phyloP scores from a whole-genome alignment of 495 filamentous ascomycete genomes.

The Daldinia decipiens region DNA sequence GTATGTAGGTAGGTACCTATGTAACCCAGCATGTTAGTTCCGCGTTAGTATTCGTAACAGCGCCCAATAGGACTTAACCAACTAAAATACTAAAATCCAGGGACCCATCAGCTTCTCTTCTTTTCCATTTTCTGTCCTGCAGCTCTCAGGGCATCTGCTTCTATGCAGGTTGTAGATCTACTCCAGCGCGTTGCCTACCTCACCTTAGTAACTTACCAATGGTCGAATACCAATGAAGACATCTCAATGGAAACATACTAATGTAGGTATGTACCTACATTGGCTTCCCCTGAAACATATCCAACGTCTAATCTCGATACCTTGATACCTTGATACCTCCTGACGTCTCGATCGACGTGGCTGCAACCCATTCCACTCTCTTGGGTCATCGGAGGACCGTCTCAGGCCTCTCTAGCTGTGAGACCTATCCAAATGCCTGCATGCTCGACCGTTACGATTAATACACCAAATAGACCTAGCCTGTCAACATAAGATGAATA shows the following conservation, averaged over 20 bases:
- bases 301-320: constrained; percentile 35
- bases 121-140: constrained; percentile 3
- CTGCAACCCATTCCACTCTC: constrained; percentile 43
- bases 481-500: not conserved
- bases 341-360: constrained; percentile 39
- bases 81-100: constrained; percentile 9
- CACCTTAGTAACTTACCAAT: not conserved
- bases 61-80: constrained; percentile 29
- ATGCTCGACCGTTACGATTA: not conserved
- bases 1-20: too few species aligned
- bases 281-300: constrained; percentile 13
- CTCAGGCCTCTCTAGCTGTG: not conserved
- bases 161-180: constrained; percentile 28
- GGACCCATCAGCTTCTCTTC: constrained; percentile 16
- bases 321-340: constrained; percentile 1
- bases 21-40: constrained; percentile 5
- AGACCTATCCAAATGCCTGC: constrained; percentile 4
- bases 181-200: constrained; percentile 4
- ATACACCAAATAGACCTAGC: not conserved
- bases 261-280: not conserved
- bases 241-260: not conserved
- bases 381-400: constrained; percentile 28
- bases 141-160: not conserved
- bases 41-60: constrained; percentile 29
- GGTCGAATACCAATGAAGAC: not conserved